A percentile compares a stretch with the other conserved stretches of the same genome.
These are phyloP conservation scores for Triangularia verruculosa DNA, from an alignment of 2,329 filamentous ascomycete species.

Conservation along the genomic window DNA sequence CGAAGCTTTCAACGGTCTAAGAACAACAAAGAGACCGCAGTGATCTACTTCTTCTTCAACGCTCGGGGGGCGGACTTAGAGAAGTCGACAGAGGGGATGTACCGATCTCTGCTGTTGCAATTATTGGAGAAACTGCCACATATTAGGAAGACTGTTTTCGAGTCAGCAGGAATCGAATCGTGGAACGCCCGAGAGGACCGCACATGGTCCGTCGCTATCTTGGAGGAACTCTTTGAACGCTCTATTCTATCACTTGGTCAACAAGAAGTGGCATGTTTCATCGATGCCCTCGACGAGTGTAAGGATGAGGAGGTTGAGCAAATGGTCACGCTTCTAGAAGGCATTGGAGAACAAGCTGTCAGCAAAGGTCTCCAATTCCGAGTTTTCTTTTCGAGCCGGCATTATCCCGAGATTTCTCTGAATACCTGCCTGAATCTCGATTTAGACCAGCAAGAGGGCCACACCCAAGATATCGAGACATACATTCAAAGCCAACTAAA, in stretches of 20 bases:
- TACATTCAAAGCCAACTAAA: slow-evolving; percentile 33
- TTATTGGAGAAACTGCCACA: slow-evolving; percentile 36
- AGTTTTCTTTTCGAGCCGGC: slow-evolving; percentile 46
- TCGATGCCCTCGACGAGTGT: slow-evolving; percentile 51
- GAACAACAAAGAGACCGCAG: not conserved
- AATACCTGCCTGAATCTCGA: slow-evolving; percentile 29
- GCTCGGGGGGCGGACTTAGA: slow-evolving; percentile 42
- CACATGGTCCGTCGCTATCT: not conserved
- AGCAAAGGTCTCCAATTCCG: slow-evolving; percentile 24
- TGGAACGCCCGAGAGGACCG: slow-evolving; percentile 10
- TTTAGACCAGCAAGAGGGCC: slow-evolving; percentile 37
- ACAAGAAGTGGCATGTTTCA: slow-evolving; percentile 27
- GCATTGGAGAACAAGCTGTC: slow-evolving; percentile 32
- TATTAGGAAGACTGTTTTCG: slow-evolving; percentile 30
- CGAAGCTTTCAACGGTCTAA: slow-evolving; percentile 14
- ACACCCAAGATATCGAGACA: slow-evolving; percentile 35
- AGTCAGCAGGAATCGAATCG: not conserved
- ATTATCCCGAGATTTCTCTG: slow-evolving; percentile 44
- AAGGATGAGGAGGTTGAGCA: slow-evolving; percentile 40
- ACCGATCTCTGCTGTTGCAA: slow-evolving; percentile 46
- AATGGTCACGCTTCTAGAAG: slow-evolving; percentile 45
- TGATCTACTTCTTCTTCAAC: slow-evolving; percentile 46
- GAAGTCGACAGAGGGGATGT: slow-evolving; percentile 44
- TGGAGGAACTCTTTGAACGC: slow-evolving; percentile 21
- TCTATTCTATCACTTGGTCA: slow-evolving; percentile 17